A percentile compares a stretch with the other conserved stretches of the same genome.
Evolutionary conservation across 768 basidiomycete genomes (phyloP).

Genomic region (Suillus subluteus): DNA sequence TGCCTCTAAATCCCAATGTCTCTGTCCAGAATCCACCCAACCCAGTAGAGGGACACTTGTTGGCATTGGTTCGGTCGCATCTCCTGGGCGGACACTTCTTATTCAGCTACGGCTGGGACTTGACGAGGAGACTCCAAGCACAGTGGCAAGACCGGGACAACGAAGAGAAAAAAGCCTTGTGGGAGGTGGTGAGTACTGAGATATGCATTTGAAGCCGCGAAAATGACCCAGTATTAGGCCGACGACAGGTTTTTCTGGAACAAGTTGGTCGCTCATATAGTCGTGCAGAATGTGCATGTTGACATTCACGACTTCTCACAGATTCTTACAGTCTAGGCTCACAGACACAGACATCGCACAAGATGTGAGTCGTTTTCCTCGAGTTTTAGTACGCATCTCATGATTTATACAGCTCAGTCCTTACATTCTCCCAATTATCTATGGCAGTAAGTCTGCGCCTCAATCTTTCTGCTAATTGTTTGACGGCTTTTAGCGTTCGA

Average conservation of each 20-base stretch:
- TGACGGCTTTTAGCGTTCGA: constrained; percentile 71
- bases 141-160: constrained; percentile 66
- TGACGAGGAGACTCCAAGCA: constrained; percentile 85
- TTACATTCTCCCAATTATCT: constrained; percentile 91
- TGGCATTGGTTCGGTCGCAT: constrained; percentile 87
- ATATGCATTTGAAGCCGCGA: constrained; percentile 7
- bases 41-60: constrained; percentile 85
- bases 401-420: constrained; percentile 64
- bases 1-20: constrained; percentile 78
- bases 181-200: constrained; percentile 67
- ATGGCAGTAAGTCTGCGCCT: constrained; percentile 75
- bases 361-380: constrained; percentile 54
- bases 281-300: constrained; percentile 2
- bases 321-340: constrained; percentile 62
- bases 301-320: constrained; percentile 22
- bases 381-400: constrained; percentile 15
- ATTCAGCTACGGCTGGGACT: constrained; percentile 89
- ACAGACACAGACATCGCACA: constrained; percentile 60
- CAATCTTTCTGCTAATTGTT: neutral
- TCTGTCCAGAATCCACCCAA: constrained; percentile 72
- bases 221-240: constrained; percentile 51
- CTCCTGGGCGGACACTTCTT: constrained; percentile 79
- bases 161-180: constrained; percentile 60
- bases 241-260: constrained; percentile 99
- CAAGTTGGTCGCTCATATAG: constrained; percentile 47